Evolutionary conservation across 2,329 filamentous ascomycete genomes (phyloP).

Genomic region (Aspergillus caelatus): DNA sequence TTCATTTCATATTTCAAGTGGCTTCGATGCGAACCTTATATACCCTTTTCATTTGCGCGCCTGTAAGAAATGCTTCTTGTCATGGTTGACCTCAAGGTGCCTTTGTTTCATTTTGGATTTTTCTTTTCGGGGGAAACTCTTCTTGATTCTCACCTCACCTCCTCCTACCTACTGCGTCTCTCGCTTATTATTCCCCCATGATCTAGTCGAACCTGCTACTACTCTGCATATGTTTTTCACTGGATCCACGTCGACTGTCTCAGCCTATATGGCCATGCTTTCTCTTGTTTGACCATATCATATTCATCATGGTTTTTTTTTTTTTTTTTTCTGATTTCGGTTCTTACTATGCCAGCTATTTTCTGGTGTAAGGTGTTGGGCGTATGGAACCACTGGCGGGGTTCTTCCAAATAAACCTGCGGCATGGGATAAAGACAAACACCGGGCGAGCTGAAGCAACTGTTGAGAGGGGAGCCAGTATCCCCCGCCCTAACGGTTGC

Average conservation of each 20-base stretch:
- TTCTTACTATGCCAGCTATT: slow-evolving; percentile 23
- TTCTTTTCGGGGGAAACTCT: slow-evolving; percentile 9
- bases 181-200: slow-evolving; percentile 5
- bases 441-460: slow-evolving; percentile 15
- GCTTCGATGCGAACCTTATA: slow-evolving; percentile 31
- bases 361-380: slow-evolving; percentile 31
- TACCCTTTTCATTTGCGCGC: slow-evolving; percentile 28
- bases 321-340: slow-evolving; percentile 23
- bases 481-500: slow-evolving; percentile 4
- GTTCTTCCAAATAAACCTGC: slow-evolving; percentile 20
- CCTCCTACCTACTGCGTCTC: slow-evolving; percentile 7
- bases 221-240: slow-evolving; percentile 24
- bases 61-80: slow-evolving; percentile 26
- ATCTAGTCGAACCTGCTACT: slow-evolving; percentile 11
- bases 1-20: slow-evolving; percentile 28
- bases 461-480: slow-evolving; percentile 11
- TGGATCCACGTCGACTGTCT: slow-evolving; percentile 19
- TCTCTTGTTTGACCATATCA: slow-evolving; percentile 13
- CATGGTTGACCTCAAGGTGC: slow-evolving; percentile 15
- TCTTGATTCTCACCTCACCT: slow-evolving; percentile 13
- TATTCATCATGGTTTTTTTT: slow-evolving; percentile 10
- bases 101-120: slow-evolving; percentile 16
- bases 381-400: slow-evolving; percentile 24
- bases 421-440: slow-evolving; percentile 21
- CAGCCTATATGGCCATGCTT: slow-evolving; percentile 8